Conservation (phyloP, 2,329 filamentous ascomycete genomes). For the Monilinia aucupariae region DNA sequence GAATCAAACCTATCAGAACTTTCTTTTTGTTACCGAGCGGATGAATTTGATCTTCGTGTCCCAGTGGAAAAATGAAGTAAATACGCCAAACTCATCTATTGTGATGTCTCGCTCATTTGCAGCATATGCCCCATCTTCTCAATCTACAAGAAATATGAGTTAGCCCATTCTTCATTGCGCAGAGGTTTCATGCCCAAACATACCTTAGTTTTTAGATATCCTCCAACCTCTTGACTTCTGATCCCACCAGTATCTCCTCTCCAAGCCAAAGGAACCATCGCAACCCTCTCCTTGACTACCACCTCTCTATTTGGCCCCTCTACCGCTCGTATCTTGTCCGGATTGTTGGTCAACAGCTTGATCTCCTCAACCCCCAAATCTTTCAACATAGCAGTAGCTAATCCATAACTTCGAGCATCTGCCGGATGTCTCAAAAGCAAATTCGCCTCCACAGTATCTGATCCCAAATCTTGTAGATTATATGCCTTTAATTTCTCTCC, state of each 20-base stretch:
- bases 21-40: neutral
- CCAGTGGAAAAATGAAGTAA: neutral
- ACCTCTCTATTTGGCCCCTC: constrained; percentile 88
- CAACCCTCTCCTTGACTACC: constrained; percentile 79
- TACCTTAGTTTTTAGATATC: constrained; percentile 92
- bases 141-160: constrained; percentile 49
- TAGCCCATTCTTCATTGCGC: neutral
- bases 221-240: constrained; percentile 81
- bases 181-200: constrained; percentile 32
- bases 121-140: constrained; percentile 84
- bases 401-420: constrained; percentile 87
- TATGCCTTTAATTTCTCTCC: constrained; percentile 97
- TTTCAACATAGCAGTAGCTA: constrained; percentile 90
- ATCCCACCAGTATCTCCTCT: constrained; percentile 73
- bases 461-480: constrained; percentile 92
- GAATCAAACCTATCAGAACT: neutral
- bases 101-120: constrained; percentile 41
- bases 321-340: constrained; percentile 90
- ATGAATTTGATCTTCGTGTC: neutral
- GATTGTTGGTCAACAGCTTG: constrained; percentile 88
- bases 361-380: constrained; percentile 79
- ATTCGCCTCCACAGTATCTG: constrained; percentile 97
- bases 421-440: constrained; percentile 85
- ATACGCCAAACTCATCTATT: neutral
- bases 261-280: constrained; percentile 95